Conservation (phyloP, 2,329 filamentous ascomycete species). For the Meredithiella fracta region DNA sequence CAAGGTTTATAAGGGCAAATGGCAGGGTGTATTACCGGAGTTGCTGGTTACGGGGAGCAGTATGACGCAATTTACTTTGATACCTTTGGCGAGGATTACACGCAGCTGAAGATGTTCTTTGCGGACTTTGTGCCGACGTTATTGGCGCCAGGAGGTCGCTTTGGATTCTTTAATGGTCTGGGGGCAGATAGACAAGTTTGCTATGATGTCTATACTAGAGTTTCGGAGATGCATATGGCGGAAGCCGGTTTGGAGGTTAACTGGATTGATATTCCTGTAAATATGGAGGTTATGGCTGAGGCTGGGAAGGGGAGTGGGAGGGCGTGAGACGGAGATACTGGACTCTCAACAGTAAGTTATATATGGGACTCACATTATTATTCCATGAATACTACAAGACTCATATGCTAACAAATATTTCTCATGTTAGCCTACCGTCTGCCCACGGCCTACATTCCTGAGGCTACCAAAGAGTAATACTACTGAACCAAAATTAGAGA, state of each 20-base stretch:
- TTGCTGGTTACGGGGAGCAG: constrained; percentile 51
- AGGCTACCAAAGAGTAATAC: background rate
- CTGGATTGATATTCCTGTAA: constrained; percentile 64
- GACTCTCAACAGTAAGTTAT: constrained; percentile 53
- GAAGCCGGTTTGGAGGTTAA: constrained; percentile 82
- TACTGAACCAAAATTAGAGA: background rate
- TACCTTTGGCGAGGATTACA: constrained; percentile 90
- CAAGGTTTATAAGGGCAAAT: constrained; percentile 53
- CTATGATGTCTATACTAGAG: constrained; percentile 89
- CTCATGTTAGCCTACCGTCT: constrained; percentile 47
- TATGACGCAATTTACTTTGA: constrained; percentile 95
- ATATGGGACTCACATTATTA: background rate
- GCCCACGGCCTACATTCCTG: constrained; percentile 24
- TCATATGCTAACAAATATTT: constrained; percentile 18
- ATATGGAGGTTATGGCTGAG: constrained; percentile 45
- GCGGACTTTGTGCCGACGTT: constrained; percentile 70
- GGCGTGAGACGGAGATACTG: constrained; percentile 81
- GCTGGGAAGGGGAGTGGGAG: constrained; percentile 66
- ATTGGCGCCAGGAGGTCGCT: constrained; percentile 54
- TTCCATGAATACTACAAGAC: no score
- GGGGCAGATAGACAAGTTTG: constrained; percentile 84
- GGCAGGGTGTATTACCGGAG: constrained; percentile 63
- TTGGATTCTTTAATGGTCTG: constrained; percentile 80
- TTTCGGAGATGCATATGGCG: constrained; percentile 77
- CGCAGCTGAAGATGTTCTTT: constrained; percentile 72